phyloP scores from a whole-genome alignment of 2,329 filamentous ascomycete species.

The Xylariaceae sp. region DNA sequence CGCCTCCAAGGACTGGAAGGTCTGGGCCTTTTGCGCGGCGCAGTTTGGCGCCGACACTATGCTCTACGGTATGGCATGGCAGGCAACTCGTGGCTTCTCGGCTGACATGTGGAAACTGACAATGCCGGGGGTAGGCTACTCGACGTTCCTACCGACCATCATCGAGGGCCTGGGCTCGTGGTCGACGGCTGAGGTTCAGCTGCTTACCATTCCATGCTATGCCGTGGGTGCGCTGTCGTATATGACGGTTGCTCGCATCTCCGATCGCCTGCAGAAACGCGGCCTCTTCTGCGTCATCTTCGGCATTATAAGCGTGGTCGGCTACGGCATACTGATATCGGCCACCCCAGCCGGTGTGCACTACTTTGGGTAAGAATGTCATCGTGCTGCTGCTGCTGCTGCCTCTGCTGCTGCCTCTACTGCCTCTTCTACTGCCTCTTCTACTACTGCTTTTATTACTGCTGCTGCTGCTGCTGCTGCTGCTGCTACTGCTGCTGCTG shows the following conservation, averaged over 20 bases:
- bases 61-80: conserved; percentile 62
- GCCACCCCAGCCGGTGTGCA: conserved; percentile 53
- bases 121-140: conserved; percentile 46
- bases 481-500: no score
- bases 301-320: conserved; percentile 54
- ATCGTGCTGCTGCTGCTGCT: no score
- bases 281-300: conserved; percentile 58
- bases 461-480: no score
- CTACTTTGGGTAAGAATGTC: conserved; percentile 58
- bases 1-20: conserved; percentile 68
- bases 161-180: conserved; percentile 61
- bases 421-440: no score
- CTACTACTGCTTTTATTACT: no score
- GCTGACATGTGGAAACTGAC: conserved; percentile 1
- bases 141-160: conserved; percentile 72
- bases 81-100: conserved; percentile 4
- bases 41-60: conserved; percentile 71
- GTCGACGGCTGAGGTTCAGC: conserved; percentile 58
- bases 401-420: no score
- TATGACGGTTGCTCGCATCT: conserved; percentile 56
- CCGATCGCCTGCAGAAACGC: conserved; percentile 59
- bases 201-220: conserved; percentile 74
- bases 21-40: conserved; percentile 60
- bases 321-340: conserved; percentile 61
- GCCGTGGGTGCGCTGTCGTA: conserved; percentile 64